Percentiles rank a stretch among this genome's conserved stretches.
Evolutionary conservation across 1,139 yeast species (phyloP).

Genomic region (Yarrowia galli): DNA sequence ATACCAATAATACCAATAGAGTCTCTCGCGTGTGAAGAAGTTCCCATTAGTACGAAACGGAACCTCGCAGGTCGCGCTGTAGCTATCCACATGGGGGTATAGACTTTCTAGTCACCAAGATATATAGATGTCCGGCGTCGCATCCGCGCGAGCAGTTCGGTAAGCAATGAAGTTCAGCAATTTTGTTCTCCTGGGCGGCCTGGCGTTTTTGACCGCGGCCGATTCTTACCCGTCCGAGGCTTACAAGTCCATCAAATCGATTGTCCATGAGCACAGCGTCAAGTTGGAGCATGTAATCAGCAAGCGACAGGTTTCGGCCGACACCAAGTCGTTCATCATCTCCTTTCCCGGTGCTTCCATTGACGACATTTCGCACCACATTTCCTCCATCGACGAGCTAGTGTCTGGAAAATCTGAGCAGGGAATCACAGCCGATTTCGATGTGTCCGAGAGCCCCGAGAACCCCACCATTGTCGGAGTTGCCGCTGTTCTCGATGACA

Average conservation of each 20-base stretch:
- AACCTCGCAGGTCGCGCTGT: not conserved
- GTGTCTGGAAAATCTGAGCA: constrained; percentile 6
- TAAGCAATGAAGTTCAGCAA: constrained; percentile 12
- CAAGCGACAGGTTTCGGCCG: constrained; percentile 3
- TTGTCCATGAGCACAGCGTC: not conserved
- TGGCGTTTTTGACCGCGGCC: not conserved
- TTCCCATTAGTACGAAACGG: not conserved
- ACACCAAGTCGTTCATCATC: not conserved
- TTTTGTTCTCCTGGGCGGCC: not conserved
- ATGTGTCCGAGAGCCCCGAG: not conserved
- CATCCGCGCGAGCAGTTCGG: not conserved
- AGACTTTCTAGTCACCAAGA: not conserved
- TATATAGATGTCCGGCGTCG: not conserved
- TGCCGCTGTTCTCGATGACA: not conserved
- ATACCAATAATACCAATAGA: not conserved
- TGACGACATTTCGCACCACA: constrained; percentile 2
- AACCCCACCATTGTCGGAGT: constrained; percentile 3
- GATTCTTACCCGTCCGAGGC: constrained; percentile 1
- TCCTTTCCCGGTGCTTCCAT: constrained; percentile 5
- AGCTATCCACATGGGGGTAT: not conserved
- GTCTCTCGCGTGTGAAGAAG: not conserved
- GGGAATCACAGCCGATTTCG: constrained; percentile 21
- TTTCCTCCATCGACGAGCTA: not conserved
- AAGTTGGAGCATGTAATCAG: constrained; percentile 3
- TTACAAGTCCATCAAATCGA: constrained; percentile 20